phyloP scores from a whole-genome alignment of 2,329 filamentous ascomycete species.

The Aureobasidium leucospermi region DNA sequence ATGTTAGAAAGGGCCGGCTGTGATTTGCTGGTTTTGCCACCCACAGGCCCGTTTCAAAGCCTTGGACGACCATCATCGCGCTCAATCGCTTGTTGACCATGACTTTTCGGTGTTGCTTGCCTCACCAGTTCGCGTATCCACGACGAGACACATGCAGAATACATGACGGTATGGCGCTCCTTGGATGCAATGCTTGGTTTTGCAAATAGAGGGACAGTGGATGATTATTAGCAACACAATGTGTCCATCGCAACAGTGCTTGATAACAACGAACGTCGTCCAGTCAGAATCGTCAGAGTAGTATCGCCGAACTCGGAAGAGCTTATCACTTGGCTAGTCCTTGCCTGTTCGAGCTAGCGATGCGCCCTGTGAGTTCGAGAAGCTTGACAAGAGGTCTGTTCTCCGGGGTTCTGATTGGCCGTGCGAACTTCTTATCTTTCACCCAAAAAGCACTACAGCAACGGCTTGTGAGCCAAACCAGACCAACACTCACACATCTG shows the following conservation, averaged over 20 bases:
- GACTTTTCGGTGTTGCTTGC: neutral
- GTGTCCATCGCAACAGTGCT: constrained; percentile 5
- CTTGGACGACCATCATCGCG: neutral
- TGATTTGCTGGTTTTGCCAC: neutral
- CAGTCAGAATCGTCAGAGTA: neutral
- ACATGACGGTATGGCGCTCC: constrained; percentile 9
- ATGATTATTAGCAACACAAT: constrained; percentile 2
- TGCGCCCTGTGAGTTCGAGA: neutral
- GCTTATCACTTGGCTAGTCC: constrained; percentile 4
- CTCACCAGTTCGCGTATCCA: neutral
- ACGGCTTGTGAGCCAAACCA: constrained; percentile 4
- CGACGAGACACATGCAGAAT: neutral
- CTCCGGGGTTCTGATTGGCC: neutral
- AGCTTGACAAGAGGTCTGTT: neutral
- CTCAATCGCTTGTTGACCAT: neutral
- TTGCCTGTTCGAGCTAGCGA: neutral
- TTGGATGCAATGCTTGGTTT: constrained; percentile 7
- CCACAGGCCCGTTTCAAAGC: neutral
- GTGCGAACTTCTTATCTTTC: constrained; percentile 2
- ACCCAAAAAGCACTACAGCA: constrained; percentile 4
- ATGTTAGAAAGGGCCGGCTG: neutral
- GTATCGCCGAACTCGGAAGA: neutral
- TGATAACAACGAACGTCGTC: constrained; percentile 10
- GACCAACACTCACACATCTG: neutral
- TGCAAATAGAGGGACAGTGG: neutral